Evolutionary conservation across 2,329 filamentous ascomycete species (phyloP).

Genomic region (Fusarium hostae): DNA sequence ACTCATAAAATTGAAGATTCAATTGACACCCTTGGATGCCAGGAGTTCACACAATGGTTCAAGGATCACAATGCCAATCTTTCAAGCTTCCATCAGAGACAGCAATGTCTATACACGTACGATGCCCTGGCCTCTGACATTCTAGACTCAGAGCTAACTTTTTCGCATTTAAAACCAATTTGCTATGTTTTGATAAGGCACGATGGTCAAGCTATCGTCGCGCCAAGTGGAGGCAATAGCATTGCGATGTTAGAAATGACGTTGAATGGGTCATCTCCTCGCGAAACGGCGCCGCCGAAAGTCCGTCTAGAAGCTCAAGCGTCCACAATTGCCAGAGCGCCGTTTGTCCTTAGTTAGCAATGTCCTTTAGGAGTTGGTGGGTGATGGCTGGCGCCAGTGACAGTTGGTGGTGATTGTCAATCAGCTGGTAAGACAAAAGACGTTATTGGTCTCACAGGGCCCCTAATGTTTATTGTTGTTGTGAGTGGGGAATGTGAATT

Average conservation of each 20-base stretch:
- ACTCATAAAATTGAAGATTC: neutral
- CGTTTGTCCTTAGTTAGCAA: slow-evolving; percentile 8
- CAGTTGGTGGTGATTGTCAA: slow-evolving; percentile 18
- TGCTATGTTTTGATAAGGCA: slow-evolving; percentile 22
- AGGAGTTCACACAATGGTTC: neutral
- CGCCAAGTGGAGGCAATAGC: slow-evolving; percentile 40
- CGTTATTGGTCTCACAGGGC: slow-evolving; percentile 33
- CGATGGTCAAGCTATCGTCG: slow-evolving; percentile 27
- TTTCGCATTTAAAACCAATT: slow-evolving; percentile 21
- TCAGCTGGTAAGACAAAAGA: slow-evolving; percentile 30
- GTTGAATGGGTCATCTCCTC: slow-evolving; percentile 31
- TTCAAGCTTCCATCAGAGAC: neutral
- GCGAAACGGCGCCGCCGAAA: slow-evolving; percentile 21
- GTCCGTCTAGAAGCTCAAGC: slow-evolving; percentile 27
- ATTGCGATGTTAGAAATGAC: slow-evolving; percentile 33
- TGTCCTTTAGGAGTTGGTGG: neutral
- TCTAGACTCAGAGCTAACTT: slow-evolving; percentile 23
- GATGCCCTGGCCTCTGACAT: neutral
- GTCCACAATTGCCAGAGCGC: slow-evolving; percentile 31
- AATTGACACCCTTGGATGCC: neutral
- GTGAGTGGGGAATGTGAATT: slow-evolving; percentile 21
- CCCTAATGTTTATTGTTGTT: slow-evolving; percentile 21
- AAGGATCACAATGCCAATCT: neutral
- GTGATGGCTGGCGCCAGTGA: slow-evolving; percentile 11
- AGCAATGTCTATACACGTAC: neutral